Percentiles rank a stretch among this genome's conserved stretches.
Conservation (phyloP, 345 rosid species). For the rapeseed (Brassica napus) region DNA sequence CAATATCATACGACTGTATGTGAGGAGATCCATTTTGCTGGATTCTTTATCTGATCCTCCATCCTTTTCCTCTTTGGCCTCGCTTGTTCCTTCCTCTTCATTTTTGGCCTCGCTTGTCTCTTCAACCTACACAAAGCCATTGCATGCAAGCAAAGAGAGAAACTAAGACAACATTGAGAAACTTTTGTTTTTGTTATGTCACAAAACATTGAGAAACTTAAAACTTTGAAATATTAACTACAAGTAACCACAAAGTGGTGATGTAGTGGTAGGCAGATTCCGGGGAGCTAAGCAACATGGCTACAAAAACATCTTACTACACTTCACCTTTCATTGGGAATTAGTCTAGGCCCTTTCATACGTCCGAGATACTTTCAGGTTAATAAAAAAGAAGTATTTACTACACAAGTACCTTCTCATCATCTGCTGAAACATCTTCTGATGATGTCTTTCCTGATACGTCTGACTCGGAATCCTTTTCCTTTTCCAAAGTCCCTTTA, state of each 20-base stretch:
- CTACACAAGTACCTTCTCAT: conserved; percentile 38
- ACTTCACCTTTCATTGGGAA: no score
- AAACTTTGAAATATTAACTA: background rate
- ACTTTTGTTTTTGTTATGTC: no score
- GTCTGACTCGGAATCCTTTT: conserved; percentile 53
- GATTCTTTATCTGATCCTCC: conserved; percentile 35
- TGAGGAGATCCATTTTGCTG: conserved; percentile 34
- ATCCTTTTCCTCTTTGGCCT: conserved; percentile 40
- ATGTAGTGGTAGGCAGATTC: no score
- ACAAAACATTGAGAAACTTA: no score
- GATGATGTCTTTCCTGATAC: conserved; percentile 46
- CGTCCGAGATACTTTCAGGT: no score
- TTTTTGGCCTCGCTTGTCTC: conserved; percentile 38
- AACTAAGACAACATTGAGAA: background rate
- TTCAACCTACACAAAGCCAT: conserved; percentile 44
- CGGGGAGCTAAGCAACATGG: no score
- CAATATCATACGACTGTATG: conserved; percentile 53
- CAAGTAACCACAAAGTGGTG: no score
- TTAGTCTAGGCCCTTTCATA: no score
- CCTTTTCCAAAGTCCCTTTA: conserved; percentile 43
- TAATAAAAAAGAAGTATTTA: background rate
- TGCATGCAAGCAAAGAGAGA: conserved; percentile 12
- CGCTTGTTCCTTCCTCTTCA: conserved; percentile 39
- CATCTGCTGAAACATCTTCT: conserved; percentile 35
- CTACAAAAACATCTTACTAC: no score